These are phyloP conservation scores for Globisporangium uncinulatum DNA, from an alignment of 352 stramenopile genomes.

Conservation along the genomic window DNA sequence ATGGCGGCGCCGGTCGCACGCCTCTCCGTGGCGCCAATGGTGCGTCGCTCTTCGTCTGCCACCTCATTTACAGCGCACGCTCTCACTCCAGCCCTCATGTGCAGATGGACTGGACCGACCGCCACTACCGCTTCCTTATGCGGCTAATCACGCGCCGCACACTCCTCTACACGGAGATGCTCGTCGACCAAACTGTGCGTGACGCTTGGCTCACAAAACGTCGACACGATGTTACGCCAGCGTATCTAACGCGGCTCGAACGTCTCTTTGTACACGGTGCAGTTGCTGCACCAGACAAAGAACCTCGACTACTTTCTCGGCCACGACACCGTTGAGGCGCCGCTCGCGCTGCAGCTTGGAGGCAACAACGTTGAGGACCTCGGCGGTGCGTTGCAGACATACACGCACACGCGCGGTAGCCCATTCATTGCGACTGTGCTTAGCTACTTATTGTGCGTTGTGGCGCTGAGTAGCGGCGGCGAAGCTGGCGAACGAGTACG, in stretches of 20 bases:
- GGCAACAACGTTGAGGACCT: conserved; percentile 87
- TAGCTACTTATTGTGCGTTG: no score
- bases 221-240: background rate
- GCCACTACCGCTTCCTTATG: conserved; percentile 93
- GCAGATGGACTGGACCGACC: conserved; percentile 98
- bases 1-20: conserved; percentile 8
- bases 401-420: background rate
- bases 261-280: background rate
- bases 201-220: background rate
- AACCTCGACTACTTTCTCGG: conserved; percentile 89
- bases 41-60: background rate
- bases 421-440: background rate
- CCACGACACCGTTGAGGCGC: conserved; percentile 77
- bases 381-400: conserved; percentile 25
- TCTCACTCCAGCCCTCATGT: background rate
- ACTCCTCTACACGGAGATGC: conserved; percentile 98
- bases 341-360: conserved; percentile 93
- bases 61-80: background rate
- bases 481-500: conserved; percentile 74
- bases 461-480: conserved; percentile 31
- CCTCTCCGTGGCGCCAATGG: conserved; percentile 15
- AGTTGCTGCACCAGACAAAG: conserved; percentile 80
- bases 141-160: conserved; percentile 91
- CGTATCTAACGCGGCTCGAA: background rate
- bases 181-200: conserved; percentile 94